Conservation (phyloP, 2,329 filamentous ascomycete species). For the Neoarthrinium moseri region DNA sequence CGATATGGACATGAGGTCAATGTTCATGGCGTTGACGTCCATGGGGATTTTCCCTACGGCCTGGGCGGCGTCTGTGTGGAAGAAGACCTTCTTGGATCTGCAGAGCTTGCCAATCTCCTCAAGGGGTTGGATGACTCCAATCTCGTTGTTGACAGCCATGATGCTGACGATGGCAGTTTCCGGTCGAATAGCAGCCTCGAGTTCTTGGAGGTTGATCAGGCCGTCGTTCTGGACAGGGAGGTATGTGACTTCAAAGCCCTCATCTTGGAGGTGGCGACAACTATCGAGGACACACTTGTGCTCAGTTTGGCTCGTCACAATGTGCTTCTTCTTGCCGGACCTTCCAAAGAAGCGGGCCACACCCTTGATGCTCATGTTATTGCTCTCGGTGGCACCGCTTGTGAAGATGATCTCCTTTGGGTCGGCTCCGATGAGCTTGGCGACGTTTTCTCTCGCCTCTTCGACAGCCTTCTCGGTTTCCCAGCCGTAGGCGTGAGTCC, state of each 20-base stretch:
- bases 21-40: constrained; percentile 96
- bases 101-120: constrained; percentile 92
- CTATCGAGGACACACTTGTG: constrained; percentile 99
- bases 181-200: constrained; percentile 85
- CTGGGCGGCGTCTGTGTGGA: constrained; percentile 95
- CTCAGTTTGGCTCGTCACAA: constrained; percentile 96
- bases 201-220: constrained; percentile 77
- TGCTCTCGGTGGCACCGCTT: constrained; percentile 95
- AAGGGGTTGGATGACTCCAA: constrained; percentile 96
- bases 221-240: constrained; percentile 85
- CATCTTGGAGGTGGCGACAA: constrained; percentile 93
- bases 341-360: constrained; percentile 94
- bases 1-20: constrained; percentile 98
- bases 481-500: constrained; percentile 98
- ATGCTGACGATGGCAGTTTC: constrained; percentile 93
- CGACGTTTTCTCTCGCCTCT: constrained; percentile 79
- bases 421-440: constrained; percentile 86
- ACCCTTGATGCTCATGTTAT: constrained; percentile 99
- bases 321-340: constrained; percentile 95
- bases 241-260: constrained; percentile 96
- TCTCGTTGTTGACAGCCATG: constrained; percentile 99
- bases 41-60: constrained; percentile 98
- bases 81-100: constrained; percentile 89
- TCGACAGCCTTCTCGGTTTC: constrained; percentile 95
- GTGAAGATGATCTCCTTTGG: constrained; percentile 99